Percentiles rank a stretch among this genome's conserved stretches.
These are phyloP conservation scores for Aspergillus viridinutans DNA, from an alignment of 2,329 filamentous ascomycete genomes.

Conservation along the genomic window DNA sequence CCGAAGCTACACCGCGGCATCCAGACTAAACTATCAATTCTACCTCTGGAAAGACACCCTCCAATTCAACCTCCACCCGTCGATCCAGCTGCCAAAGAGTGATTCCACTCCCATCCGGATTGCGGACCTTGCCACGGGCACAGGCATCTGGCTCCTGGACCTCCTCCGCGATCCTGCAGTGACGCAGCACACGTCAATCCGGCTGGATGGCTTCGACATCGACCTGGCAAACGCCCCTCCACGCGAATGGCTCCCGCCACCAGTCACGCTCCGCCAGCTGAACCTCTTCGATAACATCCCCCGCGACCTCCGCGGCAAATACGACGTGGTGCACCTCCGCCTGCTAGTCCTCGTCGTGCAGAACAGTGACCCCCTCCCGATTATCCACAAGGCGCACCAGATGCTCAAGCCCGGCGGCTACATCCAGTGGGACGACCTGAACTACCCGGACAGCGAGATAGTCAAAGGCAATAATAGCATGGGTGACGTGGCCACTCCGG, in stretches of 20 bases:
- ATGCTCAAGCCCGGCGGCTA: constrained; percentile 2
- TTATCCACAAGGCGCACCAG: neutral
- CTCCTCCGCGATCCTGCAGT: neutral
- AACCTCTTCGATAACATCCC: neutral
- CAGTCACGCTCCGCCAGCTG: neutral
- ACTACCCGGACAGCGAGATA: neutral
- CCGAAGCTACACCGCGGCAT: constrained; percentile 1
- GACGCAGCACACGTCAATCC: neutral
- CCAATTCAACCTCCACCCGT: constrained; percentile 3
- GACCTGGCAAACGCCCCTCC: neutral
- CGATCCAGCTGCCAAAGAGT: neutral
- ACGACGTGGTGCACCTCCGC: neutral
- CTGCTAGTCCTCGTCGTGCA: neutral
- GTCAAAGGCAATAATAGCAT: neutral
- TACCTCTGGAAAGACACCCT: constrained; percentile 2
- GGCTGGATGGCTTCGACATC: constrained; percentile 1
- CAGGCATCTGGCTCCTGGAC: neutral
- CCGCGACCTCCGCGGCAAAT: neutral
- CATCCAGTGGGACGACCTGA: constrained; percentile 2
- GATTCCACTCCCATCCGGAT: neutral
- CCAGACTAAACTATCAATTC: constrained; percentile 1
- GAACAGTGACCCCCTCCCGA: neutral
- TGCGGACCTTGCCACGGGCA: constrained; percentile 1
- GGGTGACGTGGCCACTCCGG: neutral
- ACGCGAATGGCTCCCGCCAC: neutral